Base-by-base conservation (phyloP, 768 basidiomycete species). In the Lanmaoa pseudosensibilis region DNA sequence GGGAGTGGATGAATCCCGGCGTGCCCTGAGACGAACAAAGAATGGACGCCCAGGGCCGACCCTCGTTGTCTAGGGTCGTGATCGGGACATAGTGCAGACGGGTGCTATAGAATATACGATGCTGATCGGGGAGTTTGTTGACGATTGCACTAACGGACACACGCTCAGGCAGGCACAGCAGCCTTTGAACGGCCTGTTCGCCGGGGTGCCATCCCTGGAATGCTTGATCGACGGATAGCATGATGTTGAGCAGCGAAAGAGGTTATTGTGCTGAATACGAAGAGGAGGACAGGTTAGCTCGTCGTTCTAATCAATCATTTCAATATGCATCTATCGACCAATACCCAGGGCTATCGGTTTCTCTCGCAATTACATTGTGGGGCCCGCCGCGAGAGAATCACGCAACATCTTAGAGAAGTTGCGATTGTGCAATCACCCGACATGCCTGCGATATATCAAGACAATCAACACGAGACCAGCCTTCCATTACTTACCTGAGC, bases 151-250 rank as follows among this genome's bases (percentile, higher is more conserved):
- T 59, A 49, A 71, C 46, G 1, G 67, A 55, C 12, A 73, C 67
- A 6, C 63, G 57, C 27, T 60, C 62, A 2, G 64, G 63, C 12
- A 71, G 56, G 23, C 58, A 52, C 45, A 72, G 60, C 37, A 69
- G 59, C 32, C 41, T 54, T 43, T 73, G 71, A 45, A 73, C 54
- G 13, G 65, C 57, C 11, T 54, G 61, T 54, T 73, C 72, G 3
- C 71, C 71, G 1, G 70, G 64, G 49, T 82, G 81, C 80, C 80
- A 81, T 39, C 77, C 79, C 13, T 72, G 72, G 46, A 69, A 65
- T 10, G 65, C 66, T 37, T 54, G 49, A 15, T 55, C 59, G 34
- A 50, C 18, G n/a, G 59, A 53, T 6, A 23, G 27, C 55, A 62
- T 62, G 52, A 13, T 38, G 11, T 23, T 37, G 30, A 32, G 21